Percentiles rank a stretch among this genome's conserved stretches.
phyloP scores from a whole-genome alignment of 2,329 filamentous ascomycete genomes.

The Lachnellula subtilissima region DNA sequence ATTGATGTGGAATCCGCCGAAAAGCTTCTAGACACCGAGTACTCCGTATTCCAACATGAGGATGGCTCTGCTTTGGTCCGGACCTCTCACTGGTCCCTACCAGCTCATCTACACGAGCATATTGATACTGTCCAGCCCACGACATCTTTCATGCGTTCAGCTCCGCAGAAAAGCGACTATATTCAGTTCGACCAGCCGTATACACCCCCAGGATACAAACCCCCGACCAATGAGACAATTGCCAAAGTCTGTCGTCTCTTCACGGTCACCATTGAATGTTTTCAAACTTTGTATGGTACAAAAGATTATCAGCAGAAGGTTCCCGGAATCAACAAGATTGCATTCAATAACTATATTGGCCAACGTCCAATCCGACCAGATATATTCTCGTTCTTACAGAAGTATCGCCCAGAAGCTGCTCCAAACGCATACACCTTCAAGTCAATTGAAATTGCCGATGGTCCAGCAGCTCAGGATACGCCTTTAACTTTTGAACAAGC shows the following conservation, averaged over 20 bases:
- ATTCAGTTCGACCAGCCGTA: conserved; percentile 23
- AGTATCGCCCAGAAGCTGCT: conserved; percentile 15
- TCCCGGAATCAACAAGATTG: conserved; percentile 19
- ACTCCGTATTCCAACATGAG: conserved; percentile 48
- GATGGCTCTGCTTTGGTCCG: conserved; percentile 49
- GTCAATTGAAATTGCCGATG: conserved; percentile 13
- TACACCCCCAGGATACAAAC: conserved; percentile 27
- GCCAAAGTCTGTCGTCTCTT: conserved; percentile 58
- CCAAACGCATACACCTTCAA: conserved; percentile 7
- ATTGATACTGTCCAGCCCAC: conserved; percentile 58
- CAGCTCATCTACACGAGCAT: conserved; percentile 50
- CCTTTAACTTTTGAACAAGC: conserved; percentile 11
- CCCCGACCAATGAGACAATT: conserved; percentile 26
- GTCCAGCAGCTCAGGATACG: conserved; percentile 8
- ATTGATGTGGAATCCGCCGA: conserved; percentile 49
- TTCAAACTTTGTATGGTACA: conserved; percentile 19
- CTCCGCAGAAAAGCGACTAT: conserved; percentile 8
- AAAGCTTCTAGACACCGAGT: conserved; percentile 47
- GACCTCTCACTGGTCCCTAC: conserved; percentile 53
- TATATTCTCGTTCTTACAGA: conserved; percentile 11
- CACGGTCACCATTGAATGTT: conserved; percentile 19
- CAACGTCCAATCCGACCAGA: conserved; percentile 22
- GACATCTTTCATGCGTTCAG: conserved; percentile 50
- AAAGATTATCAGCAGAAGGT: conserved; percentile 14
- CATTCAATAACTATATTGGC: conserved; percentile 23